Base-by-base conservation (phyloP, 176 grass and related monocot species). In the Aegilops speltoides region DNA sequence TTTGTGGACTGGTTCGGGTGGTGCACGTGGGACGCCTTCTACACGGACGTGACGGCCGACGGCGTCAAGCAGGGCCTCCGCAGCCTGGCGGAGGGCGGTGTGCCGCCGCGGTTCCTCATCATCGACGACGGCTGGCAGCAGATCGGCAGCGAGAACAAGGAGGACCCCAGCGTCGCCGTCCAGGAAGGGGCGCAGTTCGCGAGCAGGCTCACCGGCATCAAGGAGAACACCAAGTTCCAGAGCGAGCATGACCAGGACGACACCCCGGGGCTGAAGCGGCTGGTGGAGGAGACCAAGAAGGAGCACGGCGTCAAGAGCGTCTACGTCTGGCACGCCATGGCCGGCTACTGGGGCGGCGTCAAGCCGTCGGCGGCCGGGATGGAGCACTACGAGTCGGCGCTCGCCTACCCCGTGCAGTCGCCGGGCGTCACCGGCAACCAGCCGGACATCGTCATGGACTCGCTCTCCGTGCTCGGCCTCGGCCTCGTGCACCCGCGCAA, bases 11-110 rank as follows among this genome's bases (percentile, higher is more conserved):
- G 95, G 90, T 97, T 97, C 40, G 95, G 95, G 1, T 97, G 95
- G 92, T 97, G 95, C 86, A 97, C 95, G 6, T 97, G 95, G 95
- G 95, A 97, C 70, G 95, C 95, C 1, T 97, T 93, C 95, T 97
- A 97, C 89, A 97, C 95, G 17, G 95, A 95, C 38, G 91, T 97
- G 71, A 95, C 92, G 12, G 85, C 91, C 70, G 87, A 87, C 66
- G 91, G 89, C 77, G 91, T 93, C 29, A 86, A 93, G 72, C 74
- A 88, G 25, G 95, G 93, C 2, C 89, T 95, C 50, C 52, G 62
- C 61, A 97, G 90, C 90, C 85, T 97, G 15, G 77, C 92, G 1
- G 84, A 88, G 22, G 95, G 93, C 45, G 91, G 91, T 31, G 83
- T 89, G 33, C 91, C 89, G 45, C 95, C 95, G 10, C 85, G 95